phyloP scores from a whole-genome alignment of 179 eudicot species.

The Carnegiea gigantea region DNA sequence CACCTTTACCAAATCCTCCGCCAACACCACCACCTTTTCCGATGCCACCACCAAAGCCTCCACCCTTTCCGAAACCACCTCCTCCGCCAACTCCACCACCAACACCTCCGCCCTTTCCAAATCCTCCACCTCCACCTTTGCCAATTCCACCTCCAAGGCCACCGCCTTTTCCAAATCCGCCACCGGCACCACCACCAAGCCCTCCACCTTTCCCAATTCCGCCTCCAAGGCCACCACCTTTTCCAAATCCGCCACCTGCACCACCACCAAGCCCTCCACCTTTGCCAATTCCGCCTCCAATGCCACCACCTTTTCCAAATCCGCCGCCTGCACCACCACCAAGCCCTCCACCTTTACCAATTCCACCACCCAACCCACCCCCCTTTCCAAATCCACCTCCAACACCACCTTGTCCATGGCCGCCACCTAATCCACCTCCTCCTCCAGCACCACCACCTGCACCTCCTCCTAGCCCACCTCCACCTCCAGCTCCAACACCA shows the following conservation, averaged over 20 bases:
- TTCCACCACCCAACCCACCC: constrained; percentile 15
- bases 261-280: constrained; percentile 17
- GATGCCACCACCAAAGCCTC: constrained; percentile 23
- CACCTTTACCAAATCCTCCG: constrained; percentile 24
- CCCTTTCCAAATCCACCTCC: constrained; percentile 15
- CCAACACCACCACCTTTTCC: constrained; percentile 26
- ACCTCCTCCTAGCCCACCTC: constrained; percentile 10
- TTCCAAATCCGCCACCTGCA: constrained; percentile 17
- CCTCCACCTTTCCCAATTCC: constrained; percentile 17
- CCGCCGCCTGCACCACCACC: constrained; percentile 17
- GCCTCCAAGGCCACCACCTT: neutral
- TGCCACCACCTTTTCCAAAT: constrained; percentile 11
- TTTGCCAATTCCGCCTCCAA: constrained; percentile 6
- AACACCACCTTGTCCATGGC: constrained; percentile 18
- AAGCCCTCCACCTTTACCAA: constrained; percentile 18
- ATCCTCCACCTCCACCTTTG: constrained; percentile 26
- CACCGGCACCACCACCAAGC: constrained; percentile 24
- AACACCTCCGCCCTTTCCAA: constrained; percentile 20
- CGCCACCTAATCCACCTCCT: constrained; percentile 10
- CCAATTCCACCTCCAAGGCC: constrained; percentile 29
- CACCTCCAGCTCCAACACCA: constrained; percentile 21
- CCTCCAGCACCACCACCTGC: constrained; percentile 11
- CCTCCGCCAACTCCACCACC: constrained; percentile 25
- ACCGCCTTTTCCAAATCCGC: constrained; percentile 24
- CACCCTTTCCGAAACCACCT: constrained; percentile 12